Evolutionary conservation across 192 early-diverging fungal species (phyloP), one percentile per base, ranked within the genome.

Genomic region (Coemansia sp.): DNA sequence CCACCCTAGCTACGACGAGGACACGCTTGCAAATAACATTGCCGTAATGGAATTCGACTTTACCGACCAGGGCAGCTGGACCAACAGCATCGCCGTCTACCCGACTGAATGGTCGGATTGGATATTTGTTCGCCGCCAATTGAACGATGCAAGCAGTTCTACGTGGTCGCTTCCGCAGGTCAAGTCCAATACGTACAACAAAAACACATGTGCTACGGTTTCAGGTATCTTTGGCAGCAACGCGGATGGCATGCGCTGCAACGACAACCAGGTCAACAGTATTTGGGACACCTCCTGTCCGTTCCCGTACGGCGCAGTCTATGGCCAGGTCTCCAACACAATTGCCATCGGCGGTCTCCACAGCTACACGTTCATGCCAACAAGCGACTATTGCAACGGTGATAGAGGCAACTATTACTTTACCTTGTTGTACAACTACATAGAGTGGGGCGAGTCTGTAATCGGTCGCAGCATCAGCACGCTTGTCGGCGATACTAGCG

Each of bases 251-350:
- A 47, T 59, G 15, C 53, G 33, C 17, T 74, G 71, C 44, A 38
- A 42, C n/a, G 42, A 19, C n/a, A 56, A 58, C 8, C 45, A 61
- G 41, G 53, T 42, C 3, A 14, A 33, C 5, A 63, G 65, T 1
- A n/a, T 57, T 9, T 59, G 36, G 25, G 50, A 40, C 22, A 27
- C 25, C 14, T 13, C 31, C 5, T 74, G 71, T 33, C 56, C 55
- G 19, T 45, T 74, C 36, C 71, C 71, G 5, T 74, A 74, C 20
- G 71, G 71, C 19, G 54, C 65, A 0, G 30, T 64, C 0, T 74
- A 74, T 42, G 71, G 65, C 41, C 30, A 62, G 11, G 37, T 55
- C 7, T 53, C 45, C 15, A 13, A 31, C 13, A 55, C 52, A 0
- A 59, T 66, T 54, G 71, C 56, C 10, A 48, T 67, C 27, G 61